Base-by-base conservation (phyloP, 371 early-diverging fungal species). In the Actinomortierella wolfii region DNA sequence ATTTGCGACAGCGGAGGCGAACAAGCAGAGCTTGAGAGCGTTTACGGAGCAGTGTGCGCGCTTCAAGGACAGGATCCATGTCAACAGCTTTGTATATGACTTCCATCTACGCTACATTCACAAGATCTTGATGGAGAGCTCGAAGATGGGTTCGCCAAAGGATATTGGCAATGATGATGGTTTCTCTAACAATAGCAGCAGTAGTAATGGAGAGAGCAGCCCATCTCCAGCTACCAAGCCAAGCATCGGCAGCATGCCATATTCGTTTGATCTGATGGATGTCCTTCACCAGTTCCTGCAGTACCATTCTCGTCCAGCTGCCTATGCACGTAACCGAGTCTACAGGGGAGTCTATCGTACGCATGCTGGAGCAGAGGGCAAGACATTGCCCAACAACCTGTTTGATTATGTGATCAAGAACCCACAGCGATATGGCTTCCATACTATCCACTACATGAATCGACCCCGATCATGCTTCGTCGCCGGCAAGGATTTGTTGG, bases 51-150 rank as follows among this genome's bases (percentile, higher is more conserved):
- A 92, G 60, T 89, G 93, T 62, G 83, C 80, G 8, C 77, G 76
- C 39, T 83, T 89, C 59, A 92, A 90, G 65, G 83, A 82, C 45
- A 61, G 79, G 8, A 84, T 91, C 18, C 94, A 92, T 58, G 83
- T 92, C 52, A 89, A 90, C 60, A 92, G 93, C 17, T 94, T 91
- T 68, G 87, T 89, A 1, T 90, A 88, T 62, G 94, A 94, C 67
- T 92, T 92, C 54, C 91, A 91, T 49, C 54, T 92, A 24, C 82
- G 89, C 20, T 81, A 87, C 49, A 80, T 92, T 24, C 86, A 88
- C 45, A 65, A 76, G 8, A 83, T 88, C 18, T 68, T 92, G 49
- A 83, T 81, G 45, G 68, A 75, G 21, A 63, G 63, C 3, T 67
- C 74, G 25, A 74, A 64, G 51, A 13, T 70, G 21, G 9, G 18